phyloP scores from a whole-genome alignment of 306 rosid species.

The Arachis stenosperma region DNA sequence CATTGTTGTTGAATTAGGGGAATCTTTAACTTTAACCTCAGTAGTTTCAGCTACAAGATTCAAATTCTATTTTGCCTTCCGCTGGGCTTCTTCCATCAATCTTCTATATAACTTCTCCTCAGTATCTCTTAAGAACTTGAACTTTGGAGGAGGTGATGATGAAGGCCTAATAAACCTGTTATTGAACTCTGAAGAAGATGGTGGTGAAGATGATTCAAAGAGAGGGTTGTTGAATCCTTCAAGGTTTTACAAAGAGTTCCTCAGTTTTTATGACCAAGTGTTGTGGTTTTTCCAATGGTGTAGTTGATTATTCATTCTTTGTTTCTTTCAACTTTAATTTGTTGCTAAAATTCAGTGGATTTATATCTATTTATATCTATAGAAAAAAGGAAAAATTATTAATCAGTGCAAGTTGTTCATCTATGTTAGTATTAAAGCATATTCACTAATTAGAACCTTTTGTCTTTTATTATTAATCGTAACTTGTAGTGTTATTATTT shows the following conservation, averaged over 20 bases:
- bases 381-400: too few relatives aligned
- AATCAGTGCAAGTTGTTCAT: too few relatives aligned
- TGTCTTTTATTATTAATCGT: too few relatives aligned
- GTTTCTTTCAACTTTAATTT: too few relatives aligned
- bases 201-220: constrained; percentile 70
- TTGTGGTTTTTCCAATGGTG: constrained; percentile 32
- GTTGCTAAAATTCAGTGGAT: too few relatives aligned
- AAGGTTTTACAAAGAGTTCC: constrained; percentile 45
- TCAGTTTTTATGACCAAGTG: not conserved
- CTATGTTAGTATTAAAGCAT: too few relatives aligned
- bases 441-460: too few relatives aligned
- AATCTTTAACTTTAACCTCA: constrained; percentile 29
- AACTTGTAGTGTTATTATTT: too few relatives aligned
- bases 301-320: constrained; percentile 5
- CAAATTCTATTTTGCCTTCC: constrained; percentile 39
- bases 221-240: constrained; percentile 74
- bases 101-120: constrained; percentile 73
- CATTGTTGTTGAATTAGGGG: constrained; percentile 28
- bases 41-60: not conserved
- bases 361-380: too few relatives aligned
- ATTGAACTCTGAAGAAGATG: constrained; percentile 49
- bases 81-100: constrained; percentile 63
- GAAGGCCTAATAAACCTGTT: constrained; percentile 34
- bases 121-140: constrained; percentile 76
- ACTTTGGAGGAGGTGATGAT: constrained; percentile 82